Evolutionary conservation across 805 yeast genomes (phyloP).

Genomic region (Kodamaea sagamina): DNA sequence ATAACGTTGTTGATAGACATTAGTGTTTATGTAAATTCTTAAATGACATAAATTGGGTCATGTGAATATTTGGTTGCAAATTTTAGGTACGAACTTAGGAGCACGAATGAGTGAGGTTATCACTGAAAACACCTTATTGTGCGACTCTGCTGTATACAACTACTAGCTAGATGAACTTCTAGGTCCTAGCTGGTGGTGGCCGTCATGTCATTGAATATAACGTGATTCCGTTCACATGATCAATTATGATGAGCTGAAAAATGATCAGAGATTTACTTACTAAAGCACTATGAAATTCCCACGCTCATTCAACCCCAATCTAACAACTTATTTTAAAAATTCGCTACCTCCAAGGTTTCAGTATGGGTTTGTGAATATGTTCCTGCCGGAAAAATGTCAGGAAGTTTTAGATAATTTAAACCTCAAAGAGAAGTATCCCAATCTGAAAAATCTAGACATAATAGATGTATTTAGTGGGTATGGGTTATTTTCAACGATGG

Average conservation of each 20-base stretch:
- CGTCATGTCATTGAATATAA: too few species aligned
- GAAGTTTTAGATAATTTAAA: conserved; percentile 50
- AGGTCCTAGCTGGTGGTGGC: too few species aligned
- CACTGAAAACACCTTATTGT: background rate
- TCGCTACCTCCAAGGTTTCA: conserved; percentile 22
- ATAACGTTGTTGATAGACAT: conserved; percentile 35
- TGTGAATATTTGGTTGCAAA: conserved; percentile 3
- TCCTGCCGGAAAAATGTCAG: conserved; percentile 29
- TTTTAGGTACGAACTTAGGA: background rate
- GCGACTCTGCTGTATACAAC: background rate
- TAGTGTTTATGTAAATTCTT: background rate
- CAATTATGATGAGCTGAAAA: conserved; percentile 3
- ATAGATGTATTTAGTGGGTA: conserved; percentile 63
- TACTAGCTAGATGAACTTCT: too few species aligned
- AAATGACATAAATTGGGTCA: background rate
- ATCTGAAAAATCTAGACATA: conserved; percentile 46
- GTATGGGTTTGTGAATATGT: conserved; percentile 22
- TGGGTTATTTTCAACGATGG: conserved; percentile 59
- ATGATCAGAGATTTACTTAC: background rate
- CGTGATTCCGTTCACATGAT: background rate
- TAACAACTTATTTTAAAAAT: conserved; percentile 24
- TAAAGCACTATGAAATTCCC: background rate
- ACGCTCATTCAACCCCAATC: conserved; percentile 30
- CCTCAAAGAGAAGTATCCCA: conserved; percentile 37
- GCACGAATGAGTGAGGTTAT: background rate